Base-by-base conservation (phyloP, 768 basidiomycete species). In the Exidia glandulosa region DNA sequence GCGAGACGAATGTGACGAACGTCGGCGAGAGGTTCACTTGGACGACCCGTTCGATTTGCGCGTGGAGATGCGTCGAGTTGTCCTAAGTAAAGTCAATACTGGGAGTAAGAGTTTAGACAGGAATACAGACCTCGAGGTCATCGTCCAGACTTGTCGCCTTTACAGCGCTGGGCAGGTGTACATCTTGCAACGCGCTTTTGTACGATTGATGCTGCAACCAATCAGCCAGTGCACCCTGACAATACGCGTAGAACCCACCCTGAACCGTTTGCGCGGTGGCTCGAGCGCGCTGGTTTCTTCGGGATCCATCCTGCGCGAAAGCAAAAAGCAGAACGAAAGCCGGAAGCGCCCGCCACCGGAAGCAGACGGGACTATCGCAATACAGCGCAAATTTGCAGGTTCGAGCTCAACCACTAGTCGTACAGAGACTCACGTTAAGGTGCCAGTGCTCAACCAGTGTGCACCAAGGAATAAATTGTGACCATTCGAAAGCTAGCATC, bases 1-100 rank as follows among this genome's bases (percentile, higher is more conserved):
- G 78, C 60, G 79, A 76, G 2, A 85, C 83, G 66, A 91, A 93
- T 31, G 75, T 72, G 58, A 91, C 71, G 69, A 93, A 94, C 1
- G 83, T 76, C 1, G 87, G 81, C 2, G 89, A 78, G 27, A 94
- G 80, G 69, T 89, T 92, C 61, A 94, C 79, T 65, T 93, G 86
- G 64, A 80, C 75, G 85, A 87, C 90, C 66, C 88, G 83, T 30
- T 82, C 76, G 32, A 94, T n/a, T n/a, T n/a, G 74, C 2, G 87
- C 79, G 63, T 81, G 83, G 66, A 94, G 93, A 68, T 90, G 85
- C 0, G 87, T 90, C 60, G 84, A 83, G 66, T 82, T 81, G 63
- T 92, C 87, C 87, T 90, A 58, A 37, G 16, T 14, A 52, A 48
- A 32, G 34, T 6, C 19, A 10, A 33, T 10, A 58, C n/a, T 60